Evolutionary conservation across 768 basidiomycete species (phyloP), one percentile per base, ranked within the genome.

Genomic region (Paxillus ammoniavirescens): DNA sequence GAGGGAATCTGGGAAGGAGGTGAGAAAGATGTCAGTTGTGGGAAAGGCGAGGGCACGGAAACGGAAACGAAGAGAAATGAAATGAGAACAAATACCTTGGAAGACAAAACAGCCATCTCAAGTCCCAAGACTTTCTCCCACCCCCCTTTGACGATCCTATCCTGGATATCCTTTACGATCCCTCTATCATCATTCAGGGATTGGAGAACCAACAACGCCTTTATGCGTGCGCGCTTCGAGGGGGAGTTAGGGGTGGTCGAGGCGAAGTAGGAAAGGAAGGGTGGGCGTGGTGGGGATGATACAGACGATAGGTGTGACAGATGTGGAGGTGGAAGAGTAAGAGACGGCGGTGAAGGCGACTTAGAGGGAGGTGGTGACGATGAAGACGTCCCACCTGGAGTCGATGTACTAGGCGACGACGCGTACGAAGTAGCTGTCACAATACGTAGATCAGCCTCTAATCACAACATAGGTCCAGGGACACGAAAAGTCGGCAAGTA

Each of bases 161-260:
- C 62, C 31, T 59, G 65, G 44, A 68, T 55, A 18, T 58, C 58
- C 33, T 52, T 51, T 36, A 58, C 55, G 5, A 62, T 28, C 6
- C 52, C 56, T 47, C 38, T 60, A 14, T 57, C 59, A 37, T 64
- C 61, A 14, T 8, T 53, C 15, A 66, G 54, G 31, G 59, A 64
- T 59, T 94, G 89, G 0, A 98, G 76, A 62, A 93, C 86, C 2
- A 96, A 73, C n/a, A 87, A 73, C 0, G 83, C 75, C 66, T 89
- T 91, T 58, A 96, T 77, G 23, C 93, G 82, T 2, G 75, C 73
- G 17, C 81, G 80, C 67, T 93, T 93, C 53, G 83, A 78, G 14
- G 80, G 78, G 0, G 91, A 89, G 52, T 90, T 82, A 1, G 91
- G 91, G 4, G 91, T 90, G 21, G 88, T 88, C n/a, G 87, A 84